A percentile compares a stretch with the other conserved stretches of the same genome.
phyloP scores from a whole-genome alignment of 2,329 filamentous ascomycete species.

The Beauveria sp. region DNA sequence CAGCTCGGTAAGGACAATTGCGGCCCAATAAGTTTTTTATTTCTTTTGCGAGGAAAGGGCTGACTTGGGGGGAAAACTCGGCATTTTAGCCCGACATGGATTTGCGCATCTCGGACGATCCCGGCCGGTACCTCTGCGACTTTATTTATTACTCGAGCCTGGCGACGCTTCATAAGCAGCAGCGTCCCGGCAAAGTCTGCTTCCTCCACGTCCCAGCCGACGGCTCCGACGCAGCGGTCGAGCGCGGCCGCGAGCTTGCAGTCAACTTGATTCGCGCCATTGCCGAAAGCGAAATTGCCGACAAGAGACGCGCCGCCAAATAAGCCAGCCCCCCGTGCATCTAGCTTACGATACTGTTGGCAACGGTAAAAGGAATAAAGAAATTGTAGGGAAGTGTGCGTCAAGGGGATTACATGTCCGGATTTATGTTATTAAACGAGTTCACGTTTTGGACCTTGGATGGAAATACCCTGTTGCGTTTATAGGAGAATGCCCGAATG shows the following conservation, averaged over 20 bases:
- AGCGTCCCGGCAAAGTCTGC: conserved; percentile 43
- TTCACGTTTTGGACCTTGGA: not conserved
- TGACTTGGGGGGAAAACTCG: not conserved
- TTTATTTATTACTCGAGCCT: conserved; percentile 70
- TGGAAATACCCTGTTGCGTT: not conserved
- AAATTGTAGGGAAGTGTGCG: not conserved
- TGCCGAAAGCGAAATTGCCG: conserved; percentile 40
- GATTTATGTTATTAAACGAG: not conserved
- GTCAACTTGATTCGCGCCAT: conserved; percentile 50
- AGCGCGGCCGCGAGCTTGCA: conserved; percentile 42
- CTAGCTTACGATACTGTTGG: not conserved
- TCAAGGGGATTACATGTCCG: not conserved
- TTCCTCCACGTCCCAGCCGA: conserved; percentile 68
- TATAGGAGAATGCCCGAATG: not conserved
- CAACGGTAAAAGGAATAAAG: not conserved
- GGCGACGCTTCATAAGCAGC: conserved; percentile 44
- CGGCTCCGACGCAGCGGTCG: conserved; percentile 40
- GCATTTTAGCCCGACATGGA: conserved; percentile 29
- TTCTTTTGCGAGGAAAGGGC: not conserved
- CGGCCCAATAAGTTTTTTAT: too few relatives aligned
- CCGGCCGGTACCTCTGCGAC: conserved; percentile 68
- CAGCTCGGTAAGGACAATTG: conserved; percentile 33
- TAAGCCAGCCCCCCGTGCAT: not conserved
- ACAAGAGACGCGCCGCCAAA: conserved; percentile 13
- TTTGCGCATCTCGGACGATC: conserved; percentile 57